Base-by-base conservation (phyloP, 179 eudicot species). In the Beta corolliflora region DNA sequence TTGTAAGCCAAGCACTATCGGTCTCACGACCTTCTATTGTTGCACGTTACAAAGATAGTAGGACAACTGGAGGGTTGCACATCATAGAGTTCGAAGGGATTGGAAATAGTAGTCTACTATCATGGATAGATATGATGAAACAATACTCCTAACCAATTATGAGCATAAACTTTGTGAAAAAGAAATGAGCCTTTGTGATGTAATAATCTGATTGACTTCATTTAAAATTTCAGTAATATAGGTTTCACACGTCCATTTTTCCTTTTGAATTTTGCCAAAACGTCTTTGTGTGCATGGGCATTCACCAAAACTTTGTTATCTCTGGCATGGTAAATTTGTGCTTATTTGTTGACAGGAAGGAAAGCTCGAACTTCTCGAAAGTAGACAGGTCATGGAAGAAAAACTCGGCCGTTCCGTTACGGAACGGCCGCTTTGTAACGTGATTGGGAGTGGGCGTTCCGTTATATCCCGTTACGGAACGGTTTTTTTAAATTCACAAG, bases 321-420 rank as follows among this genome's bases (percentile, higher is more conserved):
- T 74, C 9, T 81, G 25, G 56, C 46, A 60, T 67, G 46, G 58
- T 36, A 77, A 76, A 45, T 72, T 83, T 71, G 10, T 59, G 54
- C 64, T 73, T 16, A 3, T 73, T 66, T 80, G 23, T 73, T 86
- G 66, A 81, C 92, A 93, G 98, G 97, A 95, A 87, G 98, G 97
- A 52, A 93, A 95, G 83, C 85, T 95, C 31, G 97, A 93, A 75
- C 88, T 89, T 82, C 88, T 95, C 16, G 95, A 95, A 86, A 82
- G 84, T 89, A 93, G n/a, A n/a, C n/a, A n/a, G n/a, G n/a, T n/a
- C n/a, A n/a, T n/a, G n/a, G n/a, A n/a, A n/a, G n/a, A n/a, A n/a
- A n/a, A n/a, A n/a, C n/a, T n/a, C n/a, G n/a, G n/a, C n/a, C n/a
- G n/a, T n/a, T n/a, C n/a, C n/a, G n/a, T n/a, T n/a, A n/a, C n/a